Evolutionary conservation across 2,329 filamentous ascomycete genomes (phyloP), one percentile per base, ranked within the genome.

Genomic region (Epichloe glyceriae): DNA sequence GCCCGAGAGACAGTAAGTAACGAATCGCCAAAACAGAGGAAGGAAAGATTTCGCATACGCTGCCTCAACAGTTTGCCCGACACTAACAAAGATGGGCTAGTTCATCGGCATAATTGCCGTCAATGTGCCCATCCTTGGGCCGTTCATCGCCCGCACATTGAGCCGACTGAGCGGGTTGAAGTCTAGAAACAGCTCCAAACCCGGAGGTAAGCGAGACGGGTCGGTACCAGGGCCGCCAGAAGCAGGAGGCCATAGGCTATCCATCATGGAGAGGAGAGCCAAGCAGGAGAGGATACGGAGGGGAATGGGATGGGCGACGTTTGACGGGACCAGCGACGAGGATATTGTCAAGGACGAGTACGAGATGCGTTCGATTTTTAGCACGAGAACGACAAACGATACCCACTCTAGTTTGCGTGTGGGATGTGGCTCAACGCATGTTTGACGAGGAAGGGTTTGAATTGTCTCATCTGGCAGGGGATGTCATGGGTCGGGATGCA

Each of bases 51-150:
- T 45, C 4, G 34, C 30, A 45, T 1, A 2, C 12, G 3, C 30
- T 30, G 30, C 30, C 30, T 30, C 10, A 30, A 30, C 30, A 30
- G 8, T 30, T 4, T 30, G 30, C 8, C 3, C 30, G 30, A 30
- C 30, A 30, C 30, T 30, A 30, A 30, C 30, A 30, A 30, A 30
- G 30, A 30, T 30, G 8, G 12, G n/a, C n/a, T 46, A 69, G 64
- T 71, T 73, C 41, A 64, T 72, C 34, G 69, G 62, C n/a, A 68
- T 71, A 46, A 64, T 73, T 37, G 67, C 67, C 44, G 66, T 70
- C 47, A 71, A 70, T 50, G 61, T 65, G n/a, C 65, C 69, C 2
- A 62, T 62, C 19, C 20, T 47, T 12, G 46, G 46, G 20, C 46
- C 46, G 11, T 15, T 15, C n/a, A 6, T 33, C 10, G 6, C 33